Evolutionary conservation across 2,329 filamentous ascomycete species (phyloP), one percentile per base, ranked within the genome.

Genomic region (Diaporthe batatas): DNA sequence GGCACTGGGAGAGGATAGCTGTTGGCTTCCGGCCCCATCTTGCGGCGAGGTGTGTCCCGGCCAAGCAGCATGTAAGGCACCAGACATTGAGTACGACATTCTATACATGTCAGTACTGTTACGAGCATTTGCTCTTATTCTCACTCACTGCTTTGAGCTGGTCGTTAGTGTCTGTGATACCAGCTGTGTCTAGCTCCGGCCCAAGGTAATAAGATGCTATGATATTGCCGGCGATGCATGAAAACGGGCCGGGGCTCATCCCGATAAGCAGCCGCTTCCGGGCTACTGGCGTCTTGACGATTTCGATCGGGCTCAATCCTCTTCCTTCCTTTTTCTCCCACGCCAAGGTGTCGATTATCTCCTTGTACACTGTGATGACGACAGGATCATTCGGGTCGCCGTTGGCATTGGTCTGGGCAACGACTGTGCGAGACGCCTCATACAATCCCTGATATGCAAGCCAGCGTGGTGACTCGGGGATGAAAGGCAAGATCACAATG

Each of bases 21-120:
- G 82, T 84, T 1, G 81, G 79, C 72, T 85, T 86, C 12, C 86
- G 82, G 10, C 86, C 86, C 80, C 84, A 82, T 32, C 67, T 77
- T 21, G 83, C 82, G 0, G 80, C 79, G 8, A 86, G 78, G 6
- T 83, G 81, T 1, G 86, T 87, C 0, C 86, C 86, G 1, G 78
- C 51, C 0, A 88, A 76, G 39, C 81, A 78, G 70, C 82, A 83
- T 7, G 79, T 76, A 0, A 89, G 79, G 70, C 85, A 88, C 82
- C 83, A 89, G 2, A 82, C 83, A 72, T 87, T 88, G n/a, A 89
- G 79, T 1, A 87, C 83, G 44, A 89, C 83, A 54, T 88, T 89
- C 71, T 76, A n/a, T 8, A 21, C 6, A 6, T n/a, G 77, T 81
- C 12, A 32, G 25, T 23, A 4, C 23, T 4, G 47, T 36, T 11